These are phyloP conservation scores for Ophiostoma sp. DNA, from an alignment of 2,329 filamentous ascomycete genomes.

Conservation along the genomic window DNA sequence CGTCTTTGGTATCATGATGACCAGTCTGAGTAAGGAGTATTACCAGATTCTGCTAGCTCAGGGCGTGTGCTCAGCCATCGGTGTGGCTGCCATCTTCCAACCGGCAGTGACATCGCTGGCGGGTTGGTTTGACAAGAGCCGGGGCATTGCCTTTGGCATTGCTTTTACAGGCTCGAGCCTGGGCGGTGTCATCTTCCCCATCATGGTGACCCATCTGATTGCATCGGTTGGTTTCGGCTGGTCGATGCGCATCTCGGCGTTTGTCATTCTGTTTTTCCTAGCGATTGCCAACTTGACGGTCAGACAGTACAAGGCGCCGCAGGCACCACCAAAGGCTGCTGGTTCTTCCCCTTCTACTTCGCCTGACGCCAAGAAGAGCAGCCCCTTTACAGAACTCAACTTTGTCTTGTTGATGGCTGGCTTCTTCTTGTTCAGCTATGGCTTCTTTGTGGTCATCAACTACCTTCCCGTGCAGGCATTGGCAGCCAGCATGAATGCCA, in stretches of 20 bases:
- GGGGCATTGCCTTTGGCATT: constrained; percentile 36
- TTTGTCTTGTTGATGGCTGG: constrained; percentile 38
- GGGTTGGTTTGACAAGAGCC: constrained; percentile 34
- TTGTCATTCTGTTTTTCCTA: constrained; percentile 32
- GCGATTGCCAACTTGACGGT: constrained; percentile 31
- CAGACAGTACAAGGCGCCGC: constrained; percentile 15
- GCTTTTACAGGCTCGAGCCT: constrained; percentile 29
- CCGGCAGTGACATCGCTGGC: constrained; percentile 38
- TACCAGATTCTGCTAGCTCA: constrained; percentile 46
- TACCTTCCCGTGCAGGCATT: constrained; percentile 40
- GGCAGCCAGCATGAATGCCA: constrained; percentile 34
- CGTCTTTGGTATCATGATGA: constrained; percentile 65
- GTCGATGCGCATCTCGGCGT: constrained; percentile 33
- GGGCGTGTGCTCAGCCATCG: constrained; percentile 42
- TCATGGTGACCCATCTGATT: constrained; percentile 32
- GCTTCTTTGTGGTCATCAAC: constrained; percentile 42
- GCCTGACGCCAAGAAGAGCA: constrained; percentile 35
- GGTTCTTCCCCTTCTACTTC: constrained; percentile 24
- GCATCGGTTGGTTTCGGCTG: constrained; percentile 31
- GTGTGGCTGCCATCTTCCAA: constrained; percentile 38
- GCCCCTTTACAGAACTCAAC: constrained; percentile 38
- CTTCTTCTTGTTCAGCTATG: constrained; percentile 41
- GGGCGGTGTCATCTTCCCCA: constrained; percentile 34
- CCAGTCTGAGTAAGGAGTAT: constrained; percentile 48
- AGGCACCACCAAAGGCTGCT: not conserved